These are phyloP conservation scores for Scedosporium dehoogii DNA, from an alignment of 2,329 filamentous ascomycete species.

Conservation along the genomic window DNA sequence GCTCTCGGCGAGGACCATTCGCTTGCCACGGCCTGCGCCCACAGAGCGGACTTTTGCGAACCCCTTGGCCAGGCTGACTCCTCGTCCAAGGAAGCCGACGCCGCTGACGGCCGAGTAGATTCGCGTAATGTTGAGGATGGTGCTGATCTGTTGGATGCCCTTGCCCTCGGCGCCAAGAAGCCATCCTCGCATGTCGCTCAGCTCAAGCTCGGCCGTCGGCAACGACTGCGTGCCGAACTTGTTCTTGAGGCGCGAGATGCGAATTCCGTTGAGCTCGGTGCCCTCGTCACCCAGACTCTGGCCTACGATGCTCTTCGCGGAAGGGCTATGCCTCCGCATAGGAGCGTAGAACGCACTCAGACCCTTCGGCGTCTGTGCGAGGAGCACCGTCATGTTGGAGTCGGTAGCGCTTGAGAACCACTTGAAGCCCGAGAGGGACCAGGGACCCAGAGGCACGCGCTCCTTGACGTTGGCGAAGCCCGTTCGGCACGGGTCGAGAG, in stretches of 20 bases:
- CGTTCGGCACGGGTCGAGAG: constrained; percentile 12
- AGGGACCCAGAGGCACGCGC: constrained; percentile 44
- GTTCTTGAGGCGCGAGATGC: constrained; percentile 59
- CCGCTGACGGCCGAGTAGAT: constrained; percentile 46
- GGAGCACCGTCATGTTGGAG: constrained; percentile 45
- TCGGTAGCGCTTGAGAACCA: constrained; percentile 35
- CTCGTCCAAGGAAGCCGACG: constrained; percentile 43
- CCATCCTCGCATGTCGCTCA: constrained; percentile 52
- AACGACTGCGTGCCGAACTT: constrained; percentile 62
- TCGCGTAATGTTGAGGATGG: constrained; percentile 58
- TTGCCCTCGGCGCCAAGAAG: constrained; percentile 56
- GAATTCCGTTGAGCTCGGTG: constrained; percentile 53
- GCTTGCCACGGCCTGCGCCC: constrained; percentile 26
- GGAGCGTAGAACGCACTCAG: constrained; percentile 58
- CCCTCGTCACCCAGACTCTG: constrained; percentile 12
- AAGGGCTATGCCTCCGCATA: constrained; percentile 34
- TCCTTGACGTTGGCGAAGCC: constrained; percentile 56
- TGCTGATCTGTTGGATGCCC: constrained; percentile 58
- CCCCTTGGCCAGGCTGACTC: constrained; percentile 45
- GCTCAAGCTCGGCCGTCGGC: constrained; percentile 63
- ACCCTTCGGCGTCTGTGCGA: constrained; percentile 40
- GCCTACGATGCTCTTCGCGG: constrained; percentile 18
- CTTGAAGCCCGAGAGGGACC: constrained; percentile 57
- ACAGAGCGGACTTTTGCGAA: constrained; percentile 48
- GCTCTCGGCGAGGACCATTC: constrained; percentile 38